phyloP scores from a whole-genome alignment of 257 asterid genomes.

The Jacaranda mimosifolia region DNA sequence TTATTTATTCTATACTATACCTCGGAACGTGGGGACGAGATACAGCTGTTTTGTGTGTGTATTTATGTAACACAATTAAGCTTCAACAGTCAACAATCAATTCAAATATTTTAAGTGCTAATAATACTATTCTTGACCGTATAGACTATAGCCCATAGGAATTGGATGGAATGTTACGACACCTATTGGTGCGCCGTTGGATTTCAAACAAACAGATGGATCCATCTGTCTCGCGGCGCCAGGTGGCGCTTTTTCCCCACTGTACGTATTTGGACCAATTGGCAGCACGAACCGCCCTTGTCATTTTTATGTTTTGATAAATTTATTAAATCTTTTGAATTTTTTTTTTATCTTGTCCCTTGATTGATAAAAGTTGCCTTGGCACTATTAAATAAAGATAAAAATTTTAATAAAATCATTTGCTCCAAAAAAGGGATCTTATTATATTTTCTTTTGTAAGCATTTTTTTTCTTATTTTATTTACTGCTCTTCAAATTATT shows the following conservation, averaged over 20 bases:
- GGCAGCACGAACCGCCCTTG: constrained; percentile 17
- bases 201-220: constrained; percentile 28
- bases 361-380: neutral
- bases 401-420: no score
- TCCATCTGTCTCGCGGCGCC: neutral
- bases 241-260: constrained; percentile 19
- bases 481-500: neutral
- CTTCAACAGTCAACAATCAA: constrained; percentile 40
- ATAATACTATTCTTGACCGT: constrained; percentile 30
- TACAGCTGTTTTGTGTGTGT: constrained; percentile 44
- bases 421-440: no score
- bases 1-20: constrained; percentile 7
- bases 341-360: neutral
- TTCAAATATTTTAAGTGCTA: constrained; percentile 38
- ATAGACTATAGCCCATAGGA: no score
- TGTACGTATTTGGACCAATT: constrained; percentile 21
- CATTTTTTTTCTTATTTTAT: neutral
- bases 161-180: constrained; percentile 27
- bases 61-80: constrained; percentile 28
- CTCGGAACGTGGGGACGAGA: constrained; percentile 36
- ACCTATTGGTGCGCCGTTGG: neutral
- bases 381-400: no score
- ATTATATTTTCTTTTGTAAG: neutral
- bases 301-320: constrained; percentile 9
- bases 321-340: neutral